These are phyloP conservation scores for Sugiyamaella floridensis DNA, from an alignment of 805 yeast species.

Conservation along the genomic window DNA sequence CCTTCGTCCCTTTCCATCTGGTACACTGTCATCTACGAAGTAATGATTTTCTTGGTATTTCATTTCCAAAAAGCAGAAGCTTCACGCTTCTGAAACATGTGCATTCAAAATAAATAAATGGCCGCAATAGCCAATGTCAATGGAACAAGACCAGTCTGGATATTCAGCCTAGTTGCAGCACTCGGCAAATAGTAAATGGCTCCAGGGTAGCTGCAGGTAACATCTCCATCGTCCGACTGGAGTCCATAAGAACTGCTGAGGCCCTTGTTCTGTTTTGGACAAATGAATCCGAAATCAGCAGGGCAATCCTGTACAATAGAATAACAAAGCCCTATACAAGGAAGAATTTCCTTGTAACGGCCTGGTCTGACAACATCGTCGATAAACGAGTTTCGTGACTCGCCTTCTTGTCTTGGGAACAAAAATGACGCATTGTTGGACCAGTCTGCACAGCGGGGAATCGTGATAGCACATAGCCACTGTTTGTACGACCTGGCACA, in stretches of 20 bases:
- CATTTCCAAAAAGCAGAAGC: neutral
- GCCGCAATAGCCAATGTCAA: neutral
- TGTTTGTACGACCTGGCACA: conserved; percentile 65
- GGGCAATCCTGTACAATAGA: conserved; percentile 82
- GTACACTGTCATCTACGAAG: no score
- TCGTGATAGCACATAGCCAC: conserved; percentile 86
- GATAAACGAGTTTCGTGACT: conserved; percentile 57
- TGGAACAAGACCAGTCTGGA: neutral
- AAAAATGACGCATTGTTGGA: conserved; percentile 28
- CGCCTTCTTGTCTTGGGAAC: conserved; percentile 39
- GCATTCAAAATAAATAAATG: neutral
- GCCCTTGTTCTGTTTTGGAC: conserved; percentile 45
- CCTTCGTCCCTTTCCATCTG: no score
- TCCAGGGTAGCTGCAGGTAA: conserved; percentile 33
- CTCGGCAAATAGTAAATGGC: conserved; percentile 25
- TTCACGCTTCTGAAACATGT: neutral
- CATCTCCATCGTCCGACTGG: conserved; percentile 26
- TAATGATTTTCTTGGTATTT: no score
- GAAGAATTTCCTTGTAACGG: conserved; percentile 71
- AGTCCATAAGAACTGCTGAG: conserved; percentile 26
- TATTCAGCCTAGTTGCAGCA: neutral
- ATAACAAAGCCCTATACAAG: conserved; percentile 78
- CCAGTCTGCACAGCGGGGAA: conserved; percentile 72
- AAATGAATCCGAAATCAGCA: conserved; percentile 59
- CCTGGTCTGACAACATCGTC: conserved; percentile 49